Evolutionary conservation across 768 basidiomycete species (phyloP), one percentile per base, ranked within the genome.

Genomic region (Naematelia aurantialba): DNA sequence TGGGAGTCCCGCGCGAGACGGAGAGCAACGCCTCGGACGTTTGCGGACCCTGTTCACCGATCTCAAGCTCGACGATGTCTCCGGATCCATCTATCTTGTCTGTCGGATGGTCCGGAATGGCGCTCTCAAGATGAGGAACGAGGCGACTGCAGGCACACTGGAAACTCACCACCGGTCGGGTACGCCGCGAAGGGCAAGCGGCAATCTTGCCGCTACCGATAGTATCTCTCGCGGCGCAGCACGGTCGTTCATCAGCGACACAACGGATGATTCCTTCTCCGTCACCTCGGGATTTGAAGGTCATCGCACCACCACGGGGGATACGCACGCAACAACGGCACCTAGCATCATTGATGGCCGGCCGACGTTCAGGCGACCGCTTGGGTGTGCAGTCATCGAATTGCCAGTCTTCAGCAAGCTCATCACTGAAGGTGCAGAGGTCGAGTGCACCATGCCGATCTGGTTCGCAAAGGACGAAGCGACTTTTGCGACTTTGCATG

Each of bases 381-480:
- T 98, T 72, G 94, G 92, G n/a, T 96, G 91, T 72, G 94, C 94
- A 1, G 87, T 96, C 10, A 79, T 97, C 55, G 90, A 96, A 68
- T 78, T 98, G 39, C 84, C 85, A 0, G 88, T 89, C 67, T 78
- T 92, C 55, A 82, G 79, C 64, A 85, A 84, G 69, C 84, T 89
- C 80, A 79, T 83, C 1, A 78, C 80, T 0, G 89, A 91, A 31
- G 82, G 84, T 51, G 67, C 79, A 13, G 87, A 89, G 60, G 82
- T 82, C 57, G 93, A 97, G 74, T 82, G 89, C 69, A 83, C 83
- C 0, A 90, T 97, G 86, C 87, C 89, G 1, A 96, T 98, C 53
- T 93, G 83, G 67, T 82, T 86, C 1, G 89, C 94, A 0, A 81
- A 82, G 3, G 88, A 87, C 67, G 94, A 98, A 72, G 83, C 85